Evolutionary conservation across 176 grass and related monocot genomes (phyloP), one percentile per base, ranked within the genome.

Genomic region (Oryza glumipatula): DNA sequence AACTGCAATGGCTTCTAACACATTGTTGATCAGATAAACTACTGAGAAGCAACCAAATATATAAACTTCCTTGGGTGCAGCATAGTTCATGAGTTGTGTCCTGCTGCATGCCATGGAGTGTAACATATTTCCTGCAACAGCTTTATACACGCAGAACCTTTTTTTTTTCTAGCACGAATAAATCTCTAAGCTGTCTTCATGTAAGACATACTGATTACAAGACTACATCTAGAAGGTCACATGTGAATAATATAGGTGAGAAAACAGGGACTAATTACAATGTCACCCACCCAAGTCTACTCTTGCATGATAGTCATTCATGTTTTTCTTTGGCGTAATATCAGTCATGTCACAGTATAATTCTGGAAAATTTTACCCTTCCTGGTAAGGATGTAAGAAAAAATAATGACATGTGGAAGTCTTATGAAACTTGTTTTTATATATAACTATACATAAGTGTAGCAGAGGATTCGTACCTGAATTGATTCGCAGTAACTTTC

Each of bases 401-500:
- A 69, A 73, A 79, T 38, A 38, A 38, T 38, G 63, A 33, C 2
- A 63, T 23, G 0, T 21, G 4, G 16, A 58, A n/a, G 19, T 58
- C 6, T 58, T 28, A 79, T 2, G 7, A 13, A 74, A 70, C 41
- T 35, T 68, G 36, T 38, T 71, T 51, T 46, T 30, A 38, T 64
- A 81, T 70, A 72, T 6, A 4, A 41, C 9, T 61, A 5, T 36
- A 49, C 63, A 16, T 68, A 81, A 65, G 69, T 47, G 45, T 58
- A 82, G 72, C 11, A 66, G 22, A 67, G 46, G 74, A 83, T 72
- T 73, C 52, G 11, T 91, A 91, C 96, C 96, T 92, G 91, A 89
- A 88, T 91, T 99, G 60, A 89, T 90, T 49, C 58, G 80, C 77
- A 99, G 88, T 84, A 99, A 91, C 76, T 94, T 99, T 85, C 74